phyloP scores from a whole-genome alignment of 495 filamentous ascomycete species.

The Rhypophila decipiens region DNA sequence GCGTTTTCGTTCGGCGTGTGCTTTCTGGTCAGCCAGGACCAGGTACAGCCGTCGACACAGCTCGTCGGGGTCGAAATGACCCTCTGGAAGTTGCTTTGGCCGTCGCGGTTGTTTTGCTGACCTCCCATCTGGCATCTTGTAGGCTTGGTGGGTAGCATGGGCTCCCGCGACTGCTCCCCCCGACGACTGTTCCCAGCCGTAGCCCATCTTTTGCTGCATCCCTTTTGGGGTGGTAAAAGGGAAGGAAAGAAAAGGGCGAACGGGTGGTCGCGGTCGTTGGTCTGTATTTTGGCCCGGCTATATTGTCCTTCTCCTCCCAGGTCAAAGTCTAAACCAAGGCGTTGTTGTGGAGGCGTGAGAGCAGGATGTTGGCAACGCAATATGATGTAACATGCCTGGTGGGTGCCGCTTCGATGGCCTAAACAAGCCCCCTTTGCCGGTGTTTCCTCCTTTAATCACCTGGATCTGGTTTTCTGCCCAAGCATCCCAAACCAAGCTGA shows the following conservation, averaged over 20 bases:
- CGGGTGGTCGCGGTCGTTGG: too few species aligned
- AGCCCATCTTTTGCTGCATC: constrained; percentile 19
- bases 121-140: background rate
- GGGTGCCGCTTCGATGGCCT: background rate
- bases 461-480: background rate
- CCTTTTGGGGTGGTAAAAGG: background rate
- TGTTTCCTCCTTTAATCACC: background rate
- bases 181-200: constrained; percentile 13
- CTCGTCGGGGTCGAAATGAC: constrained; percentile 46
- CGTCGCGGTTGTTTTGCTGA: background rate
- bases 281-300: background rate
- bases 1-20: constrained; percentile 12
- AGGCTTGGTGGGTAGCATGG: too few species aligned
- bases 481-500: too few species aligned
- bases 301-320: too few species aligned
- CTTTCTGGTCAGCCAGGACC: constrained; percentile 38
- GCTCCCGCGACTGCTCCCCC: background rate
- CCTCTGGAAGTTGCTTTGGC: constrained; percentile 13
- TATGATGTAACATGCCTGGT: background rate
- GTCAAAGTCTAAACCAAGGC: too few species aligned
- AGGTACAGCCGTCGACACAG: constrained; percentile 39
- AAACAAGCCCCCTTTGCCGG: background rate
- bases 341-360: too few species aligned
- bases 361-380: background rate
- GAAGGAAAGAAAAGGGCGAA: background rate